Percentiles rank a stretch among this genome's conserved stretches.
Conservation (phyloP, 768 basidiomycete genomes). For the Tylopilus rubrobrunneus region DNA sequence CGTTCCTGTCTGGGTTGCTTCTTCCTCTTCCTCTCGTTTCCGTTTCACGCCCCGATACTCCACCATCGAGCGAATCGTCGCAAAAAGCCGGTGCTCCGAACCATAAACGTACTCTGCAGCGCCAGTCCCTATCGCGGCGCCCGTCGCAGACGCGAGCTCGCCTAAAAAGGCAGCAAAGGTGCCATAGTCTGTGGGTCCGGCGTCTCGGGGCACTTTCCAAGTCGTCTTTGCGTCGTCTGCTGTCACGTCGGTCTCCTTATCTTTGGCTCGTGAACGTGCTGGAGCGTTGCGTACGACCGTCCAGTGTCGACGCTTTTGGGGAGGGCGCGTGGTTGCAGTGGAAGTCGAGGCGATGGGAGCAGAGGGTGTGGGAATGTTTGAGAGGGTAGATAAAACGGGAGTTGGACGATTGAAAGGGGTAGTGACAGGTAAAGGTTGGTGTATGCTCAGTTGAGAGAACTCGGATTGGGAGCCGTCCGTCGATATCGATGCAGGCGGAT, state of each 20-base stretch:
- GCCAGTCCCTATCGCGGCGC: conserved; percentile 1
- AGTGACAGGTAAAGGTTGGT: conserved; percentile 28
- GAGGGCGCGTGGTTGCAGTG: neutral
- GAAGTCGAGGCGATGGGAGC: conserved; percentile 1
- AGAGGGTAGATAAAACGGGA: conserved; percentile 15
- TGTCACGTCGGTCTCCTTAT: conserved; percentile 46
- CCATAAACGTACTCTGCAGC: conserved; percentile 11
- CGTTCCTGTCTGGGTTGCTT: neutral
- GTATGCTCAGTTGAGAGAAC: conserved; percentile 7
- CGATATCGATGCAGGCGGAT: conserved; percentile 31
- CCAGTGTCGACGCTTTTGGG: conserved; percentile 55
- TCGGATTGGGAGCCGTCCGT: neutral
- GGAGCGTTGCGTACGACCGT: conserved; percentile 49
- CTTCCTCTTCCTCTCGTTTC: conserved; percentile 15
- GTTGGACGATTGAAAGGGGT: conserved; percentile 19
- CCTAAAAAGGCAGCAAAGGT: conserved; percentile 53
- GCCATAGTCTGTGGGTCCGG: conserved; percentile 58
- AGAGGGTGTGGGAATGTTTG: neutral
- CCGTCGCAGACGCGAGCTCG: conserved; percentile 32
- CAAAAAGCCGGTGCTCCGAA: conserved; percentile 24
- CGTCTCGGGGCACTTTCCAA: conserved; percentile 51
- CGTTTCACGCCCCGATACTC: conserved; percentile 21
- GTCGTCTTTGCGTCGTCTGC: conserved; percentile 32
- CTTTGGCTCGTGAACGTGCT: conserved; percentile 44
- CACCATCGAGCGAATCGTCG: conserved; percentile 37